Conservation (phyloP, 2,329 filamentous ascomycete genomes). For the Trichoderma semiorbis region DNA sequence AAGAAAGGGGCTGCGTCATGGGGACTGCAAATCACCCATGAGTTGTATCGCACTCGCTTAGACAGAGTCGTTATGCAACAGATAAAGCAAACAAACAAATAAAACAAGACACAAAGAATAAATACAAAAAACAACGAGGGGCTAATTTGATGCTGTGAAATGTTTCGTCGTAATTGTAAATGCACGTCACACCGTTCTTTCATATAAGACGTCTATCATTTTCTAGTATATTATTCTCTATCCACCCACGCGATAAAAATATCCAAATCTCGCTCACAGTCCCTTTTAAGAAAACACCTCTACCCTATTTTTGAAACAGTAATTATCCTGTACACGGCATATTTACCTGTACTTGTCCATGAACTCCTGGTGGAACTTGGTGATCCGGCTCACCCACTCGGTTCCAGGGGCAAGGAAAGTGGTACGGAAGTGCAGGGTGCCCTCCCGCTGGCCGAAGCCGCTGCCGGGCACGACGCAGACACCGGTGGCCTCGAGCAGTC, state of each 20-base stretch:
- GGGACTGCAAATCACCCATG: background rate
- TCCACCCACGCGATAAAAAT: background rate
- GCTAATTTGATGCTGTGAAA: background rate
- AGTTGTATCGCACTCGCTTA: background rate
- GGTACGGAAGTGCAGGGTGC: constrained; percentile 89
- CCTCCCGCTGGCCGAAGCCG: constrained; percentile 91
- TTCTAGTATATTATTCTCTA: background rate
- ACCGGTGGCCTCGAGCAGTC: constrained; percentile 86
- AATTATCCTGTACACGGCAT: background rate
- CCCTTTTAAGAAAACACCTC: background rate
- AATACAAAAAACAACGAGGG: background rate
- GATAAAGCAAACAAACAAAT: background rate
- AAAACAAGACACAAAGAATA: background rate
- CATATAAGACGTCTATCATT: background rate
- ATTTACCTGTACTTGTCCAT: constrained; percentile 70
- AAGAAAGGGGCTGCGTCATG: background rate
- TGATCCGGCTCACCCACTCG: constrained; percentile 84
- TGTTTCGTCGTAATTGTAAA: background rate
- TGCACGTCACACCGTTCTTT: background rate
- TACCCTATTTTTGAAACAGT: background rate
- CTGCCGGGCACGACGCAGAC: constrained; percentile 90
- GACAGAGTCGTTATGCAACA: background rate
- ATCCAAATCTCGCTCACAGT: constrained; percentile 2
- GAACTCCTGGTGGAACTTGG: constrained; percentile 88
- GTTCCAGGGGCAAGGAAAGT: constrained; percentile 96